Percentiles rank a stretch among this genome's conserved stretches.
Conservation (phyloP, 2,329 filamentous ascomycete genomes). For the Aspergillus neotritici region DNA sequence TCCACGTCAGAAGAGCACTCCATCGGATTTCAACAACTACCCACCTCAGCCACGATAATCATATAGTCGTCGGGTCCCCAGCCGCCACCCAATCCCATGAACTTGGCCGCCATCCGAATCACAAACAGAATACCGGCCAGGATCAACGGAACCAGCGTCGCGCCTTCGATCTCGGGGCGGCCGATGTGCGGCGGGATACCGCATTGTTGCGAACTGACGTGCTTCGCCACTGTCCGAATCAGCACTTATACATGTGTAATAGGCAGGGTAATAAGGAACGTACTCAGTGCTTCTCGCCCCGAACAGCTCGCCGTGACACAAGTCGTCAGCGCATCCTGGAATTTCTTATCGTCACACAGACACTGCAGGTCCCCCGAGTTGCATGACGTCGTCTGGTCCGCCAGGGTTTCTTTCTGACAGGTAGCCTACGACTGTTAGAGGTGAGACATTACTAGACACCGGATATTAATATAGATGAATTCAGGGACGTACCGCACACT, state of each 20-base stretch:
- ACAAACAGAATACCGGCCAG: conserved; percentile 12
- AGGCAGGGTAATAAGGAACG: neutral
- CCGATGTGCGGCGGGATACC: conserved; percentile 5
- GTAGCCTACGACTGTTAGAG: too few species aligned
- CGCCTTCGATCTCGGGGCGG: conserved; percentile 8
- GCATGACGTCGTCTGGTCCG: too few species aligned
- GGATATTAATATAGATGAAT: too few species aligned
- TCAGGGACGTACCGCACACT: too few species aligned
- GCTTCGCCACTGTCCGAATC: conserved; percentile 4
- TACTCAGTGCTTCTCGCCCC: conserved; percentile 7
- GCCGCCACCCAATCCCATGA: conserved; percentile 9
- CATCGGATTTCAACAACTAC: neutral
- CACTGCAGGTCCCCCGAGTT: neutral
- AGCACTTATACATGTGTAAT: neutral
- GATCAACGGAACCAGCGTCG: conserved; percentile 9
- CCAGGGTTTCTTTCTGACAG: too few species aligned
- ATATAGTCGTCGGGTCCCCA: conserved; percentile 15
- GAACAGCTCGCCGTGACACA: conserved; percentile 4
- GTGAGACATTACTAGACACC: too few species aligned
- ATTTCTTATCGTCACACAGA: conserved; percentile 1
- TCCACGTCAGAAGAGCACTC: neutral
- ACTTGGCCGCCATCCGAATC: conserved; percentile 9
- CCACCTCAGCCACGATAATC: conserved; percentile 14
- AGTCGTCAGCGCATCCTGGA: neutral
- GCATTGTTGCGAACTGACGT: conserved; percentile 5